These are phyloP conservation scores for Starmerella powellii DNA, from an alignment of 805 yeast genomes.

Conservation along the genomic window DNA sequence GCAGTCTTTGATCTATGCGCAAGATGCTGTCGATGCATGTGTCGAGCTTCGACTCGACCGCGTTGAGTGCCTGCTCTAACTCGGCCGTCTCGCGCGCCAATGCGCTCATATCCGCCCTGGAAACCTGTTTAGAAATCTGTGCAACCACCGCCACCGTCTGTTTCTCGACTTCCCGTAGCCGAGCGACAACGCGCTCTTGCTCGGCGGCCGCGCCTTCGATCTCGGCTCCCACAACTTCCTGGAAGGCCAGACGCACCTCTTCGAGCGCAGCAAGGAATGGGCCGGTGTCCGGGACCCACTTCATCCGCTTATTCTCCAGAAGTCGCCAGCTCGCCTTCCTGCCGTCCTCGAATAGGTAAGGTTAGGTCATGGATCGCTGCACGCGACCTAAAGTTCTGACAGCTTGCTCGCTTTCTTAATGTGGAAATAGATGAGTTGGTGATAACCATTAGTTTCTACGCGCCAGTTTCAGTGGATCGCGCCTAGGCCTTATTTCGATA, in stretches of 20 bases:
- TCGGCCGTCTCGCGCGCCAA: neutral
- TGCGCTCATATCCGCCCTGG: neutral
- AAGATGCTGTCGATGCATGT: constrained; percentile 4
- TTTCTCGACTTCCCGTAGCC: constrained; percentile 14
- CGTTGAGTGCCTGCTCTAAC: constrained; percentile 5
- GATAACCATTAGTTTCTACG: no score
- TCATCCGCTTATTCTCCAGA: neutral
- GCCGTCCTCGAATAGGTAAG: no score
- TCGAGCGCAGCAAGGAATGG: constrained; percentile 5
- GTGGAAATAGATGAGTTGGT: no score
- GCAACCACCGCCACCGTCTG: neutral
- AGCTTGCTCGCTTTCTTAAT: no score
- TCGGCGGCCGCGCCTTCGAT: constrained; percentile 3
- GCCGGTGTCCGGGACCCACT: constrained; percentile 14
- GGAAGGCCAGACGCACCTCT: constrained; percentile 3
- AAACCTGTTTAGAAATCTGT: constrained; percentile 3
- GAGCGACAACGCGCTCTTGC: constrained; percentile 7
- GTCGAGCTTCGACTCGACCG: constrained; percentile 3
- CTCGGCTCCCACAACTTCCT: constrained; percentile 5
- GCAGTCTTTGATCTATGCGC: constrained; percentile 5
- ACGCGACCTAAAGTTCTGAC: no score
- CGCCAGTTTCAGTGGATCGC: no score
- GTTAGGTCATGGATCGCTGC: no score
- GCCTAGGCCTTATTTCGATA: no score
- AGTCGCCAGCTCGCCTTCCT: neutral